Conservation (phyloP, 805 yeast species). For the Candida manassasensis region DNA sequence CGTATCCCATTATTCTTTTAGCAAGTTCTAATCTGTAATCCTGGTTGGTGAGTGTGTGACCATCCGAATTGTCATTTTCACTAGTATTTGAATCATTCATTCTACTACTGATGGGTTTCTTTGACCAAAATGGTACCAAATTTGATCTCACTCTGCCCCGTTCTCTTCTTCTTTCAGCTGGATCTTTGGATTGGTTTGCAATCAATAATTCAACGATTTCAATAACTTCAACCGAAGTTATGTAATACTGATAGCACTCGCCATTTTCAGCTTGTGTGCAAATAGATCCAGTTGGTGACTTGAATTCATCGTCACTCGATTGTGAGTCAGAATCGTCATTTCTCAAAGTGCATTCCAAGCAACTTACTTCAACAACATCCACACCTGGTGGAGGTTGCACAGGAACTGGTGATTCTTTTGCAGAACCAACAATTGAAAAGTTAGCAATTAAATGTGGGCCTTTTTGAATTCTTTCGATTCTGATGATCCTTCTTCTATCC, state of each 20-base stretch:
- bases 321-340: slow-evolving; percentile 23
- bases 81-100: slow-evolving; percentile 23
- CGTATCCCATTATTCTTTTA: slow-evolving; percentile 61
- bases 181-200: slow-evolving; percentile 43
- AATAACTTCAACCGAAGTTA: slow-evolving; percentile 64
- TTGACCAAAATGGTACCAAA: slow-evolving; percentile 64
- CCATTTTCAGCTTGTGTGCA: slow-evolving; percentile 17
- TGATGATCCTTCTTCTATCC: slow-evolving; percentile 53
- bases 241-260: slow-evolving; percentile 39
- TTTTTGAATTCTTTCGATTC: slow-evolving; percentile 52
- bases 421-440: slow-evolving; percentile 50
- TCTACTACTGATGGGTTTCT: slow-evolving; percentile 50
- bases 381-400: slow-evolving; percentile 38
- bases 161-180: slow-evolving; percentile 53
- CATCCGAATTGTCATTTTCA: slow-evolving; percentile 3
- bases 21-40: slow-evolving; percentile 52
- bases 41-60: slow-evolving; percentile 16
- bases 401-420: slow-evolving; percentile 41
- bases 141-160: slow-evolving; percentile 65
- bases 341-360: slow-evolving; percentile 41
- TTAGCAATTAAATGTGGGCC: slow-evolving; percentile 43
- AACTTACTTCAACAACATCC: slow-evolving; percentile 56
- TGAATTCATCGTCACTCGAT: slow-evolving; percentile 21
- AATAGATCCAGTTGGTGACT: slow-evolving; percentile 3
- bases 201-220: slow-evolving; percentile 59